Evolutionary conservation across 352 stramenopile genomes (phyloP), one percentile per base, ranked within the genome.

Genomic region (Phytopythium kandeliae): DNA sequence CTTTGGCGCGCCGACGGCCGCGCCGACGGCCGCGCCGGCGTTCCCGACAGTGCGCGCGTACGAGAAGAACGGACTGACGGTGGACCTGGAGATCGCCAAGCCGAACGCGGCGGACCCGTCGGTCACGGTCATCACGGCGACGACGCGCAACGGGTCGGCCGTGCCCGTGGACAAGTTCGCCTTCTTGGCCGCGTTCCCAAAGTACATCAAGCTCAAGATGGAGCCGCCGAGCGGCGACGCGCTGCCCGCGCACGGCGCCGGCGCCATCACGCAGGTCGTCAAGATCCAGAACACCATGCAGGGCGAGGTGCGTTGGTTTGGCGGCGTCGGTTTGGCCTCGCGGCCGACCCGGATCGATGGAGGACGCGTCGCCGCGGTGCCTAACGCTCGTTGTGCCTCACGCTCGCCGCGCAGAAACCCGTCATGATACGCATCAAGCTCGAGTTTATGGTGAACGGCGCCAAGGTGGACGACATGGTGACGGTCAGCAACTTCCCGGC

Each of bases 171-270:
- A 96, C 41, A 92, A 95, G 31, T 92, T 99, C 55, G 83, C 96
- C 52, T 91, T 99, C 36, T 62, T 95, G 45, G 85, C 91, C 33
- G 96, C 96, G 28, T 98, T 99, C 61, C 96, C 97, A 22, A 99
- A 95, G 76, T 99, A 98, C 62, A 92, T 98, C 52, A 97, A 96
- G 48, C 89, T 98, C 67, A 96, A 98, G 76, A 98, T 99, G 94
- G 92, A 98, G 57, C 94, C 96, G n/a, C 86, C 95, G 5, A 96
- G 83, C 17, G 95, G 86, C 24, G 92, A 95, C 28, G 90, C 85
- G 19, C 67, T 99, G 45, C 90, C 93, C 9, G 58, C 91, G 2
- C 88, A 92, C 33, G 85, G 71, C 26, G 67, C 67, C 37, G 92
- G 78, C 9, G 58, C 60, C 17, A 77, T 98, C 16, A 98, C 92